Evolutionary conservation across 1,284 basidiomycete species (phyloP).

Genomic region (Naganishia liquefaciens): DNA sequence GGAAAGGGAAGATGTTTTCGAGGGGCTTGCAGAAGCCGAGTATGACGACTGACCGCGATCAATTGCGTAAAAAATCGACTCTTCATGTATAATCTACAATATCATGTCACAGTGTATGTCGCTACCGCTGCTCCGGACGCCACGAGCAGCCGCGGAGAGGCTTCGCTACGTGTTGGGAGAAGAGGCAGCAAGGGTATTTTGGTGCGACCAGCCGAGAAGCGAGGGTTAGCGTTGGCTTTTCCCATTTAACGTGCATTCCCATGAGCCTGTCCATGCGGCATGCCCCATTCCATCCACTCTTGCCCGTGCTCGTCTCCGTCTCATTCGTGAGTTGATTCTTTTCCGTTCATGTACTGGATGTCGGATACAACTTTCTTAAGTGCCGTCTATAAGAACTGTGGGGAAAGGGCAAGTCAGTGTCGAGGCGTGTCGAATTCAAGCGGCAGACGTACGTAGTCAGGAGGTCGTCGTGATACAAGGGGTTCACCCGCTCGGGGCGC

Average conservation of each 20-base stretch:
- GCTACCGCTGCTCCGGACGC: too few species aligned
- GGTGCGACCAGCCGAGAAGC: too few species aligned
- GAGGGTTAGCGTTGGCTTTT: too few species aligned
- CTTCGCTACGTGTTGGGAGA: too few species aligned
- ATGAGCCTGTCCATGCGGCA: too few species aligned
- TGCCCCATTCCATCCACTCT: too few species aligned
- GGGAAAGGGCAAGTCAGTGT: not conserved
- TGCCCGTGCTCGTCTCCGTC: not conserved
- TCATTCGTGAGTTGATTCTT: constrained; percentile 1
- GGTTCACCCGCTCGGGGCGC: constrained; percentile 97
- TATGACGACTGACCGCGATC: constrained; percentile 14
- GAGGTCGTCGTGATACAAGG: constrained; percentile 94
- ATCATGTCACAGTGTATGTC: not conserved
- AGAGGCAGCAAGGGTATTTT: too few species aligned
- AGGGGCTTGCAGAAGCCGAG: constrained; percentile 31
- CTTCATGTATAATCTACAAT: constrained; percentile 1
- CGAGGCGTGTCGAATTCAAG: not conserved
- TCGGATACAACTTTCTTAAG: not conserved
- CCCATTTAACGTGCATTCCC: too few species aligned
- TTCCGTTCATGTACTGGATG: constrained; percentile 10
- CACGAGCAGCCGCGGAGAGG: too few species aligned
- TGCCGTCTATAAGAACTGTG: constrained; percentile 31
- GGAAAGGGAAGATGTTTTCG: constrained; percentile 31
- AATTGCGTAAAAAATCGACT: not conserved
- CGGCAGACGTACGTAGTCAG: constrained; percentile 75